Evolutionary conservation across 805 yeast genomes (phyloP), one percentile per base, ranked within the genome.

Genomic region (Hyphopichia homilentoma): DNA sequence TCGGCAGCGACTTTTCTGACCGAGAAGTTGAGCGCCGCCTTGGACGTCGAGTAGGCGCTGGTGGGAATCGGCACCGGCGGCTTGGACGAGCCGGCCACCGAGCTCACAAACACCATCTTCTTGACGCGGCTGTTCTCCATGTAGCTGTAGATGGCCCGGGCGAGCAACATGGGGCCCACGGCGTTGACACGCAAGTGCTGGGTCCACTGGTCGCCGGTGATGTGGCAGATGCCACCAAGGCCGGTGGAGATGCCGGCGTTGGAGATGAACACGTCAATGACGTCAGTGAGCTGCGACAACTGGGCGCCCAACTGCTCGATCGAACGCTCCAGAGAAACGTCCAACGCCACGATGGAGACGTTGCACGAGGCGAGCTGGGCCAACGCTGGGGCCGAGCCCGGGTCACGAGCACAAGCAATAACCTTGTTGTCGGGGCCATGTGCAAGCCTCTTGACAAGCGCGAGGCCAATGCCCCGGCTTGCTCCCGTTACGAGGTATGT

Each of bases 391-490:
- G 59, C 25, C 49, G 52, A 27, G 46, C 47, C 40, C 45, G 47
- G 32, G 43, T 54, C 21, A 64, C 70, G 27, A 48, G 58, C 40
- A 47, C 73, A 40, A 68, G 67, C 45, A 57, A 68, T 27, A 60
- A 70, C 47, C 51, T 62, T 29, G 48, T 49, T 29, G 47, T 43
- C 25, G 54, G 57, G 19, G 27, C 45, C 36, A 32, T 27, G 21
- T 20, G 53, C 42, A 15, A 64, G 39, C 24, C 44, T 44, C 25
- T 54, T 49, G 2, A 48, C 56, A 6, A 66, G 41, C 1, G 48
- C 52, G n/a, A 52, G 50, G 5, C 74, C 74, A 30, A 68, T 59
- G 4, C 73, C 73, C 34, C 66, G 51, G 16, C 66, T 61, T 14
- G 67, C 67, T 8, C 75, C 74, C 2, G 69, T 57, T 14, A 47